phyloP scores from a whole-genome alignment of 768 basidiomycete species.

The Collybiopsis confluens region DNA sequence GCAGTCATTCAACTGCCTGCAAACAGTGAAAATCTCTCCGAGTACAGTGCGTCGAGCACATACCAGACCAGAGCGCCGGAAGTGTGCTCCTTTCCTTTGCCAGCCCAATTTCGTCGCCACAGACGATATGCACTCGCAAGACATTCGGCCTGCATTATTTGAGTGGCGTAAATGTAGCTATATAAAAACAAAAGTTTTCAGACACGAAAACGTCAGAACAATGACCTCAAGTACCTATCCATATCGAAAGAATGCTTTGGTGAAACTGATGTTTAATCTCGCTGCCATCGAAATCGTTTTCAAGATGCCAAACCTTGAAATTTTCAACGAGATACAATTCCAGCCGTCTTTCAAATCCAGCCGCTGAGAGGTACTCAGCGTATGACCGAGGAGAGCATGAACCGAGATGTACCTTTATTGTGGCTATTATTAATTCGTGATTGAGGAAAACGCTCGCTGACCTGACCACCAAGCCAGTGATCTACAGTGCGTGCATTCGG shows the following conservation, averaged over 20 bases:
- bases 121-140: slow-evolving; percentile 83
- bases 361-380: slow-evolving; percentile 56
- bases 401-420: slow-evolving; percentile 1
- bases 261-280: neutral
- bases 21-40: neutral
- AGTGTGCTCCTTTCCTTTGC: slow-evolving; percentile 80
- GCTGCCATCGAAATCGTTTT: no score
- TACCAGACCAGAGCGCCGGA: slow-evolving; percentile 96
- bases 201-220: slow-evolving; percentile 5
- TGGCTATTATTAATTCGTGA: slow-evolving; percentile 52
- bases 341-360: slow-evolving; percentile 76
- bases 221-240: slow-evolving; percentile 51
- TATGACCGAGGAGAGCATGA: slow-evolving; percentile 7
- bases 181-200: slow-evolving; percentile 7
- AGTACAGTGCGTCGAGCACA: slow-evolving; percentile 32
- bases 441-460: slow-evolving; percentile 78
- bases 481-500: slow-evolving; percentile 88
- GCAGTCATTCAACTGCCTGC: slow-evolving; percentile 73
- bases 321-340: slow-evolving; percentile 95
- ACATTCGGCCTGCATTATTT: slow-evolving; percentile 94
- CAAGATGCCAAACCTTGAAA: slow-evolving; percentile 42
- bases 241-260: slow-evolving; percentile 72
- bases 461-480: slow-evolving; percentile 79
- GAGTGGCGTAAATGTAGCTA: slow-evolving; percentile 91
- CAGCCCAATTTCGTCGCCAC: slow-evolving; percentile 91